Percentiles rank a stretch among this genome's conserved stretches.
Evolutionary conservation across 495 filamentous ascomycete genomes (phyloP).

Genomic region (Trichodelitschia bisporula): DNA sequence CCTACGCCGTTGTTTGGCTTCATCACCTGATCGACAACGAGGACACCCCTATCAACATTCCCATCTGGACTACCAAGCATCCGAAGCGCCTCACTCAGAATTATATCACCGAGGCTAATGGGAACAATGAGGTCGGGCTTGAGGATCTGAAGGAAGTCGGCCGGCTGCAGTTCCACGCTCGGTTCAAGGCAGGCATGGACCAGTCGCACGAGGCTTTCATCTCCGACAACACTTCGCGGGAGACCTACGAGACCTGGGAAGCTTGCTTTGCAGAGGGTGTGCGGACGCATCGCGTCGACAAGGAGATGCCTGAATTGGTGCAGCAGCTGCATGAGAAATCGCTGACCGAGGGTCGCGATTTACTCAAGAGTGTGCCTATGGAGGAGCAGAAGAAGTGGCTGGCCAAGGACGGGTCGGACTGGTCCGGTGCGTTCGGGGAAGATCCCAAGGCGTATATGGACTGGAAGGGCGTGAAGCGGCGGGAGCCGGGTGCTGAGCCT

Average conservation of each 20-base stretch:
- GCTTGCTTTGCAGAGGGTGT: constrained; percentile 72
- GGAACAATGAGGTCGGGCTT: constrained; percentile 31
- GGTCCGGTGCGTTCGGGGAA: constrained; percentile 64
- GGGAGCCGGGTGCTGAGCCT: constrained; percentile 27
- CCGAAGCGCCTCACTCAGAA: constrained; percentile 61
- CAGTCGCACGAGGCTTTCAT: constrained; percentile 65
- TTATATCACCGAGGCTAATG: constrained; percentile 56
- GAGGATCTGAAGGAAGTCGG: constrained; percentile 58
- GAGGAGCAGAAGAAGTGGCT: constrained; percentile 59
- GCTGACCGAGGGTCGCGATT: constrained; percentile 49
- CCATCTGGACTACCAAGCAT: constrained; percentile 63
- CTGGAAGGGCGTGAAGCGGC: constrained; percentile 22
- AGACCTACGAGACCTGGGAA: constrained; percentile 89
- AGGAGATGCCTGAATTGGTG: constrained; percentile 39
- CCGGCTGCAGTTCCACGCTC: constrained; percentile 47
- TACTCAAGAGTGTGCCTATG: constrained; percentile 42
- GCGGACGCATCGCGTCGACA: constrained; percentile 34
- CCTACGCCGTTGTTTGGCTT: constrained; percentile 66
- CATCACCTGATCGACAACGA: constrained; percentile 63
- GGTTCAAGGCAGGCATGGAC: constrained; percentile 79
- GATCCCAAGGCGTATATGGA: constrained; percentile 33
- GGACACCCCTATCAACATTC: constrained; percentile 48
- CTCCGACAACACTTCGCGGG: constrained; percentile 64
- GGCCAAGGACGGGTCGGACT: constrained; percentile 56
- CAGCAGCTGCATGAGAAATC: constrained; percentile 56